Conservation (phyloP, 2,329 filamentous ascomycete genomes). For the Stemphylium lycopersici region DNA sequence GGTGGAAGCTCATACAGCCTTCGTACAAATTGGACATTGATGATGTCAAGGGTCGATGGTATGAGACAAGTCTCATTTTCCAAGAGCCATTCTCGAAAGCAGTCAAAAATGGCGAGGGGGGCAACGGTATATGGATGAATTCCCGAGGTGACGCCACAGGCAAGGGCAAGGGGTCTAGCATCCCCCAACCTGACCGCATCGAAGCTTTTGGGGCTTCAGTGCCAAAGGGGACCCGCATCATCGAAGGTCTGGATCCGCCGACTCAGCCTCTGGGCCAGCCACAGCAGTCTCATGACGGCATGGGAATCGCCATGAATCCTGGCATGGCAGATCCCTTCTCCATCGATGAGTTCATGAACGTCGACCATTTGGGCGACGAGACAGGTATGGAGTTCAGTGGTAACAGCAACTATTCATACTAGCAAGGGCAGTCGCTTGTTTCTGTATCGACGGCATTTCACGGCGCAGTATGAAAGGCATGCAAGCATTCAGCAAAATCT, state of each 20-base stretch:
- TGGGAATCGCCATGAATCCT: constrained; percentile 20
- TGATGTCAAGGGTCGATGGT: constrained; percentile 66
- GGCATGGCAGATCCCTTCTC: constrained; percentile 19
- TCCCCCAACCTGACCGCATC: constrained; percentile 40
- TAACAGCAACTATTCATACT: constrained; percentile 5
- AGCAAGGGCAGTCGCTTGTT: background rate
- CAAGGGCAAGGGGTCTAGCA: constrained; percentile 33
- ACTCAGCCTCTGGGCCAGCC: constrained; percentile 11
- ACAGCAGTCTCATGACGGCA: constrained; percentile 16
- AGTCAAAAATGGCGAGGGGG: constrained; percentile 49
- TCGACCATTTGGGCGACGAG: constrained; percentile 45
- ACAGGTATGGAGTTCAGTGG: constrained; percentile 21
- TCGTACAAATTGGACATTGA: constrained; percentile 48
- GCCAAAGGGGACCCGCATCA: constrained; percentile 46
- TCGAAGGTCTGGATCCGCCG: constrained; percentile 47
- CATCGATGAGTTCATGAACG: constrained; percentile 53
- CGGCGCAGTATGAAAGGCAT: background rate
- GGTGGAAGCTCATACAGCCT: constrained; percentile 53
- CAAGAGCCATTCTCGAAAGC: constrained; percentile 38
- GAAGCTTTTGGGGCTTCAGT: constrained; percentile 53
- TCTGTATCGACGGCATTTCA: background rate
- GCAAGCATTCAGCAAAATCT: background rate
- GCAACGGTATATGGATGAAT: constrained; percentile 57
- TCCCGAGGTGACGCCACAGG: constrained; percentile 50
- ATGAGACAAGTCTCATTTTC: constrained; percentile 61